Base-by-base conservation (phyloP, 331 rosid species). In the Pyrus hybrid region DNA sequence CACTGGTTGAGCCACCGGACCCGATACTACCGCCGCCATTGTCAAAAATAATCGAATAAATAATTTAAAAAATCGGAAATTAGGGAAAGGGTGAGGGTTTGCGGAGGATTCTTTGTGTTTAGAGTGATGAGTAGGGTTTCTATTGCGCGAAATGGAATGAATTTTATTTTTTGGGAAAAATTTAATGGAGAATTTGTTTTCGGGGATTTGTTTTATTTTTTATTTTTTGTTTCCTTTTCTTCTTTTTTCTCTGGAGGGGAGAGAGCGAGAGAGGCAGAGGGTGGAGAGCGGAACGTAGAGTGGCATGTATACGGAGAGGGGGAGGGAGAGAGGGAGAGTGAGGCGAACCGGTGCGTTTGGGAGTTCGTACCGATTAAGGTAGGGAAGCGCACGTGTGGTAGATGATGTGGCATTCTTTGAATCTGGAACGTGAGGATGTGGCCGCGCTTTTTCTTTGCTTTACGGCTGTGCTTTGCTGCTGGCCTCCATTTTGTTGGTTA, bases 1-100 rank as follows among this genome's bases (percentile, higher is more conserved):
- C 53, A 61, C 45, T 4, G 80, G 56, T 75, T 80, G 86, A 66
- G 67, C 72, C 57, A 72, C 43, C 68, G 64, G 77, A 26, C 85
- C 35, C 0, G 86, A 76, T 43, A 71, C 74, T 74, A 64, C 80
- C 33, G 85, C 26, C 76, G 92, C 93, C 93, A 86, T 86, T 84
- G 65, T 25, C 6, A 68, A 63, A 29, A 62, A n/a, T n/a, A 58
- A 21, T 32, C 2, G 7, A 33, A 29, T 32, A 8, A 49, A 54
- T 33, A 53, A 53, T 53, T 16, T 18, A n/a, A 68, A 18, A 68
- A 47, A 41, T 29, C 6, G 45, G 29, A 60, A 30, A 47, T 43
- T 56, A 60, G 32, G 29, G 61, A 6, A 17, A 33, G 74, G 74
- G 9, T 13, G 61, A 49, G 70, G 75, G 70, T 71, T 54, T 37